These are phyloP conservation scores for Xylaria sp. DNA, from an alignment of 2,329 filamentous ascomycete genomes.

Conservation along the genomic window DNA sequence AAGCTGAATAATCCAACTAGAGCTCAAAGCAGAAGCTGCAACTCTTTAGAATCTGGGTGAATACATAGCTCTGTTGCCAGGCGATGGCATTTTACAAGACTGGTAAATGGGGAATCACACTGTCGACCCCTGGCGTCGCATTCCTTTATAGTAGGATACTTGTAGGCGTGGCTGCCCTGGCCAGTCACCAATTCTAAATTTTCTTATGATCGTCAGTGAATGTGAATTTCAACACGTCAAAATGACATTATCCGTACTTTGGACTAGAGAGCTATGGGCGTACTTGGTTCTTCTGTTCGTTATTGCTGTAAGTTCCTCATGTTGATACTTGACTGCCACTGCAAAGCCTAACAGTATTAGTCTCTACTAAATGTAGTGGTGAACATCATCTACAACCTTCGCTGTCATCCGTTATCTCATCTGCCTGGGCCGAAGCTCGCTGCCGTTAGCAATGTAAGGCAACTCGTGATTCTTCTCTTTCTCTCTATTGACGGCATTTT, in stretches of 20 bases:
- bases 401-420: conserved; percentile 38
- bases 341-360: background rate
- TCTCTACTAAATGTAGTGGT: background rate
- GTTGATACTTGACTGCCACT: background rate
- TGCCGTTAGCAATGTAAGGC: conserved; percentile 38
- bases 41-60: background rate
- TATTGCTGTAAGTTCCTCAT: background rate
- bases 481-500: conserved; percentile 4
- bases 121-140: background rate
- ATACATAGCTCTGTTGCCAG: background rate
- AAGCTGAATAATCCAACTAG: background rate
- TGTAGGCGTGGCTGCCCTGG: background rate
- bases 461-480: background rate
- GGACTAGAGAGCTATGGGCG: conserved; percentile 6
- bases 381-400: conserved; percentile 35
- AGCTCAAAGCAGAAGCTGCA: background rate
- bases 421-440: conserved; percentile 38
- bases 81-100: background rate
- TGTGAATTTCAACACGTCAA: background rate
- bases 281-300: conserved; percentile 10
- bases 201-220: background rate
- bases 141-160: conserved; percentile 1
- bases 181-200: background rate
- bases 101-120: background rate
- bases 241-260: background rate